Evolutionary conservation across 2,329 filamentous ascomycete genomes (phyloP).

Genomic region (Colletotrichum salicis): DNA sequence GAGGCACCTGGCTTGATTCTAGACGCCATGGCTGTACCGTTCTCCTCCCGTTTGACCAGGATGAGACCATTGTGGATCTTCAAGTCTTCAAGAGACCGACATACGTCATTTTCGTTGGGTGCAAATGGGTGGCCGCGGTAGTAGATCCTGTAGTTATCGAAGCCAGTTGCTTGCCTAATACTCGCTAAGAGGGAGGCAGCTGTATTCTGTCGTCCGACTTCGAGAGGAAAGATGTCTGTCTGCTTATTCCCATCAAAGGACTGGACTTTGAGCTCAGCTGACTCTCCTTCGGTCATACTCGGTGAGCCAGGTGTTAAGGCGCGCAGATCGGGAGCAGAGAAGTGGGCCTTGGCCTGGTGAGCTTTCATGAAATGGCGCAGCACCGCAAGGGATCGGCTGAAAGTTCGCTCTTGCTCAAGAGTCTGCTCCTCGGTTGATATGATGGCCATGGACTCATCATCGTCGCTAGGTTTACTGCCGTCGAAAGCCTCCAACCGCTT

Average conservation of each 20-base stretch:
- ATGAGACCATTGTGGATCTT: constrained; percentile 72
- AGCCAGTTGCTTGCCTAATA: constrained; percentile 76
- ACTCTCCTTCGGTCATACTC: constrained; percentile 68
- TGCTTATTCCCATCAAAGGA: constrained; percentile 72
- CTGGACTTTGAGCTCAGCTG: constrained; percentile 77
- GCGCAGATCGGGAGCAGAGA: constrained; percentile 67
- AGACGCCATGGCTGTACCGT: constrained; percentile 53
- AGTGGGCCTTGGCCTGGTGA: constrained; percentile 70
- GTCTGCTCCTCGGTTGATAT: constrained; percentile 59
- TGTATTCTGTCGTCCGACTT: constrained; percentile 77
- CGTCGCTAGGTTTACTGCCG: constrained; percentile 53
- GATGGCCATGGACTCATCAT: constrained; percentile 65
- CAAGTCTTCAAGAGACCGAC: constrained; percentile 75
- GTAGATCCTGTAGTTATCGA: constrained; percentile 80
- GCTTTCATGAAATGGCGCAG: constrained; percentile 74
- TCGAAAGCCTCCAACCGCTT: constrained; percentile 61
- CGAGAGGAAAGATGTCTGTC: constrained; percentile 69
- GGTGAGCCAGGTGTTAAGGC: constrained; percentile 63
- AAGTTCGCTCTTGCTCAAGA: constrained; percentile 68
- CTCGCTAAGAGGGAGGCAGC: constrained; percentile 74
- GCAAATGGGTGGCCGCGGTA: constrained; percentile 74
- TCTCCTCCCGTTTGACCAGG: constrained; percentile 70
- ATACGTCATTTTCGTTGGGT: constrained; percentile 67
- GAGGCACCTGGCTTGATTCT: constrained; percentile 63
- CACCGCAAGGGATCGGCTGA: constrained; percentile 75